Percentiles rank a stretch among this genome's conserved stretches.
phyloP scores from a whole-genome alignment of 2,329 filamentous ascomycete genomes.

The Amphichorda felina region DNA sequence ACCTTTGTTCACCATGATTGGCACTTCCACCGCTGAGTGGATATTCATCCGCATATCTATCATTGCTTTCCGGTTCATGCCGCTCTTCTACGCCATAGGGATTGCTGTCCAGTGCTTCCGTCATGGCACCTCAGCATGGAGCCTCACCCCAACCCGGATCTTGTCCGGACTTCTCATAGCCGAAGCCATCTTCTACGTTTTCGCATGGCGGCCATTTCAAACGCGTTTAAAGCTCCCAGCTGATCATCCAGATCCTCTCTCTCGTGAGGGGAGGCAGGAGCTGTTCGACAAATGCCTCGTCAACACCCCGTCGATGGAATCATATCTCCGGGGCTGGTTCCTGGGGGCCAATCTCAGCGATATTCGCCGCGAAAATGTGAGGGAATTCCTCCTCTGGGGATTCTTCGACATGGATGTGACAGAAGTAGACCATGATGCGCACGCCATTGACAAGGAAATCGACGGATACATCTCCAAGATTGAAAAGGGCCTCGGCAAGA shows the following conservation, averaged over 20 bases:
- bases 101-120: slow-evolving; percentile 14
- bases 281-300: slow-evolving; percentile 45
- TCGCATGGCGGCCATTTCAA: slow-evolving; percentile 30
- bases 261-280: slow-evolving; percentile 32
- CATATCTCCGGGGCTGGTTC: slow-evolving; percentile 55
- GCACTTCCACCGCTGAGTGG: slow-evolving; percentile 20
- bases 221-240: slow-evolving; percentile 23
- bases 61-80: slow-evolving; percentile 28
- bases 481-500: slow-evolving; percentile 38
- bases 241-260: slow-evolving; percentile 26
- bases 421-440: slow-evolving; percentile 8
- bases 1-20: no score
- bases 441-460: slow-evolving; percentile 24
- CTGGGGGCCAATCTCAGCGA: slow-evolving; percentile 43
- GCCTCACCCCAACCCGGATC: slow-evolving; percentile 6
- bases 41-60: slow-evolving; percentile 33
- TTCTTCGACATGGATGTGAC: slow-evolving; percentile 40
- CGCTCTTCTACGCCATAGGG: slow-evolving; percentile 22
- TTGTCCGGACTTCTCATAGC: slow-evolving; percentile 18
- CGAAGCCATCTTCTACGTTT: slow-evolving; percentile 29
- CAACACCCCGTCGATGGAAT: slow-evolving; percentile 40
- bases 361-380: slow-evolving; percentile 55
- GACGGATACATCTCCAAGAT: slow-evolving; percentile 35
- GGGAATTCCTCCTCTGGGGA: slow-evolving; percentile 56
- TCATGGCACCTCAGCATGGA: slow-evolving; percentile 7